phyloP scores from a whole-genome alignment of 2,329 filamentous ascomycete genomes.

The Seiridium cupressi region DNA sequence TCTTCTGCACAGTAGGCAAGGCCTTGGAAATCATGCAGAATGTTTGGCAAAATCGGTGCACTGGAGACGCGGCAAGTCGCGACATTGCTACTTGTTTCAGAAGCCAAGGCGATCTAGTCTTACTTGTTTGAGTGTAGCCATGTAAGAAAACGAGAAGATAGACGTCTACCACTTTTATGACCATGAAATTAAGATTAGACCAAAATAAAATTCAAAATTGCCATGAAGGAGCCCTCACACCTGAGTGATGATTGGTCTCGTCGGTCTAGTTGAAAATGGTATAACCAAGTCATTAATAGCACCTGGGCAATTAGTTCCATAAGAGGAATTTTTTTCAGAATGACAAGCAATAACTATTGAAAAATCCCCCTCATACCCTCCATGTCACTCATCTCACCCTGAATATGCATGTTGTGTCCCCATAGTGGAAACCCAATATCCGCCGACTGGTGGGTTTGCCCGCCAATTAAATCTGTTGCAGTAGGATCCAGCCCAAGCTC shows the following conservation, averaged over 20 bases:
- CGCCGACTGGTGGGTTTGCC: neutral
- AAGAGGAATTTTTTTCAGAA: neutral
- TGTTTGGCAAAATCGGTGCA: slow-evolving; percentile 24
- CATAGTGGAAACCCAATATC: slow-evolving; percentile 5
- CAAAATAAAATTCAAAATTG: no score
- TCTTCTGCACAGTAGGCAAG: slow-evolving; percentile 43
- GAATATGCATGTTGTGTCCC: slow-evolving; percentile 4
- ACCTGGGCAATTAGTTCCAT: neutral
- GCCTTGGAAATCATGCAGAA: slow-evolving; percentile 32
- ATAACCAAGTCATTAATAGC: no score
- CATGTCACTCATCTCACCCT: slow-evolving; percentile 7
- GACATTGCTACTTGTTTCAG: slow-evolving; percentile 28
- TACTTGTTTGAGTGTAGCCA: slow-evolving; percentile 20
- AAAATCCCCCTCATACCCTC: slow-evolving; percentile 11
- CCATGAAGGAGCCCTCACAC: neutral
- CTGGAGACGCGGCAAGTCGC: slow-evolving; percentile 12
- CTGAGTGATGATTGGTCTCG: neutral
- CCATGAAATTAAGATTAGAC: no score
- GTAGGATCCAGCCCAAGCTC: slow-evolving; percentile 9
- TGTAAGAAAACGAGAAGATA: no score
- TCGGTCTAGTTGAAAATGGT: neutral
- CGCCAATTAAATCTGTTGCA: neutral
- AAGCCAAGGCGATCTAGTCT: slow-evolving; percentile 24
- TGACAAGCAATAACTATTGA: neutral
- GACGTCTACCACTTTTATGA: no score